phyloP scores from a whole-genome alignment of 768 basidiomycete species.

The Termitomyces sp. region DNA sequence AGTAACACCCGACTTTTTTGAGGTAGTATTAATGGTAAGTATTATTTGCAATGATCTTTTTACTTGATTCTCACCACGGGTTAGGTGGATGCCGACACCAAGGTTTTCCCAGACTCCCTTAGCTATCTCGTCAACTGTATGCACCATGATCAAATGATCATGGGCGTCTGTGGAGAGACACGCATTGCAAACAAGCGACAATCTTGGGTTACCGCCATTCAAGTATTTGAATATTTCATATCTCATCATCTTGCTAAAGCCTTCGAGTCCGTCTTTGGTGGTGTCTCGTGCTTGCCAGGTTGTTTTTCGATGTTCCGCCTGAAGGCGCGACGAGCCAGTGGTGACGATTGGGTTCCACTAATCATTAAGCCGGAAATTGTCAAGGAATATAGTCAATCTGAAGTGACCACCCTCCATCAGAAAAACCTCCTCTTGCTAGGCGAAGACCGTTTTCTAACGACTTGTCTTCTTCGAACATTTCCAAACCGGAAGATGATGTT shows the following conservation, averaged over 20 bases:
- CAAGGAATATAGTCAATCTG: constrained; percentile 92
- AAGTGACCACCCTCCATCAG: constrained; percentile 93
- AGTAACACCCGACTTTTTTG: constrained; percentile 98
- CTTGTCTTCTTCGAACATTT: constrained; percentile 93
- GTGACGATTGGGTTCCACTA: constrained; percentile 97
- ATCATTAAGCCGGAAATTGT: constrained; percentile 97
- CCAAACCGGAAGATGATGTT: constrained; percentile 99
- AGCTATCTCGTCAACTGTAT: constrained; percentile 93
- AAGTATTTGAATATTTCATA: constrained; percentile 98
- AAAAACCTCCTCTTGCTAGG: constrained; percentile 95
- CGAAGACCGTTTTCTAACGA: constrained; percentile 98
- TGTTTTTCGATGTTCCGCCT: constrained; percentile 99
- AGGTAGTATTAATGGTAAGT: constrained; percentile 93
- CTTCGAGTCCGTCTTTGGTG: constrained; percentile 98
- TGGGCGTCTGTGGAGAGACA: constrained; percentile 99
- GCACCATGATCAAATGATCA: constrained; percentile 98
- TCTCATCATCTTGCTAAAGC: constrained; percentile 98
- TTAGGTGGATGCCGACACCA: constrained; percentile 98
- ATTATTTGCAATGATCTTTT: neutral
- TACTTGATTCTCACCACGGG: constrained; percentile 6
- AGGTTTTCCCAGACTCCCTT: constrained; percentile 87
- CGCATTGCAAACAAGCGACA: constrained; percentile 97
- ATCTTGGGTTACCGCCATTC: constrained; percentile 98
- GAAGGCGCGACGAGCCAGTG: constrained; percentile 82
- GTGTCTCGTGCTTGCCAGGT: constrained; percentile 98